A percentile compares a stretch with the other conserved stretches of the same genome.
phyloP scores from a whole-genome alignment of 1,284 basidiomycete genomes.

The Cutaneotrichosporon sp. region DNA sequence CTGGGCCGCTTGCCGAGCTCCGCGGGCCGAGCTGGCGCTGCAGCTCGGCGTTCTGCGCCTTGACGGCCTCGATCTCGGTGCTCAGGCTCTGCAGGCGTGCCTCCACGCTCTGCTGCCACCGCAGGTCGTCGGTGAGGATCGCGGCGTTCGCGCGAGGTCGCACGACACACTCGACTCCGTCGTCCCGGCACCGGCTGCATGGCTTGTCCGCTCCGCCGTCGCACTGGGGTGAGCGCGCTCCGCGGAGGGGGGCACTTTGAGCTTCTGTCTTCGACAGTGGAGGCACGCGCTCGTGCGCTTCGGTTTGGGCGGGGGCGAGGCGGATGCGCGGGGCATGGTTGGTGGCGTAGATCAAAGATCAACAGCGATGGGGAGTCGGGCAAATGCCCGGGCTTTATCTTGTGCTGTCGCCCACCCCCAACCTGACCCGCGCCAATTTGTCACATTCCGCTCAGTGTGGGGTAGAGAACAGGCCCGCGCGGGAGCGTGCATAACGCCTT shows the following conservation, averaged over 20 bases:
- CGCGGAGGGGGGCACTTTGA: slow-evolving; percentile 18
- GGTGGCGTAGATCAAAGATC: too few species aligned
- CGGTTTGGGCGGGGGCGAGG: slow-evolving; percentile 4
- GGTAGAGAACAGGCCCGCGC: too few species aligned
- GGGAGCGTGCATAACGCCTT: too few species aligned
- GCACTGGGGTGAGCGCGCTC: slow-evolving; percentile 18
- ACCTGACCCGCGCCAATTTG: too few species aligned
- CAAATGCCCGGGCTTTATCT: not conserved
- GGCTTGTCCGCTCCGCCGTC: slow-evolving; percentile 16
- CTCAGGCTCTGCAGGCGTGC: slow-evolving; percentile 12
- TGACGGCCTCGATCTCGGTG: slow-evolving; percentile 18
- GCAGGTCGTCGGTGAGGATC: slow-evolving; percentile 24
- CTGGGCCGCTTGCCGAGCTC: not conserved
- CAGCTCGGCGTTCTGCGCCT: slow-evolving; percentile 18
- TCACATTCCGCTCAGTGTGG: too few species aligned
- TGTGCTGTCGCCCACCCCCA: too few species aligned
- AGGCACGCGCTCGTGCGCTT: slow-evolving; percentile 23
- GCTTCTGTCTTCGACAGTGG: slow-evolving; percentile 26
- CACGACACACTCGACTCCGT: slow-evolving; percentile 26
- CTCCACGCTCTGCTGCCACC: slow-evolving; percentile 28
- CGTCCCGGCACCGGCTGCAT: slow-evolving; percentile 21
- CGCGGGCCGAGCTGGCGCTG: slow-evolving; percentile 6
- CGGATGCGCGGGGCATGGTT: not conserved
- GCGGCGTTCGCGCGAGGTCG: slow-evolving; percentile 26
- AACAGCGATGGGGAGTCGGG: not conserved